Conservation (phyloP, 345 rosid species). For the Gossypium rotundifolium region DNA sequence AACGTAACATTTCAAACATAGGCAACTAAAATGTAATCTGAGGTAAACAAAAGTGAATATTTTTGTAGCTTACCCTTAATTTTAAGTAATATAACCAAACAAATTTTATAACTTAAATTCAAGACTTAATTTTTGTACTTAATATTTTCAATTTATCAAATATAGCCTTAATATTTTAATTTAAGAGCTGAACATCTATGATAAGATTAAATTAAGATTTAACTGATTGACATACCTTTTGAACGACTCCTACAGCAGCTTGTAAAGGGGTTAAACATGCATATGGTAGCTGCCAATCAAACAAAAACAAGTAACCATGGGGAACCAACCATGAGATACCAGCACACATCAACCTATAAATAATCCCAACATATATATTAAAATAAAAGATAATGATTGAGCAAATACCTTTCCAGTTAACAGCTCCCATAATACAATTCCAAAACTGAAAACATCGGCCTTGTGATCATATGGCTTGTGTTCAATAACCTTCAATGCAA, state of each 20-base stretch:
- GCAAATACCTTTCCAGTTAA: conserved; percentile 78
- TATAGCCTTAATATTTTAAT: not conserved
- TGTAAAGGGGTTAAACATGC: conserved; percentile 89
- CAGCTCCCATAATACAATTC: conserved; percentile 85
- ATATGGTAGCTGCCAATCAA: conserved; percentile 76
- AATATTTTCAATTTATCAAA: too few relatives aligned
- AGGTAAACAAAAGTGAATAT: too few relatives aligned
- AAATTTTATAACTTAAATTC: too few relatives aligned
- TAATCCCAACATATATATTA: not conserved
- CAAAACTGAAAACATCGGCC: conserved; percentile 94
- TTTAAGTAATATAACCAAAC: too few relatives aligned
- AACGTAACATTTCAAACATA: too few relatives aligned
- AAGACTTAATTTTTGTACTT: too few relatives aligned
- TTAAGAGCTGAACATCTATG: not conserved
- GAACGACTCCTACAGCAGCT: conserved; percentile 97
- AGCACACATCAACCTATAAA: not conserved
- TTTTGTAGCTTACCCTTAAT: too few relatives aligned
- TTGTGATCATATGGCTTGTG: conserved; percentile 98
- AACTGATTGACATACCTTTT: conserved; percentile 48
- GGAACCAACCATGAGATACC: not conserved
- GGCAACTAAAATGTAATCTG: too few relatives aligned
- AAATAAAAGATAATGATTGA: not conserved
- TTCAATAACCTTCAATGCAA: conserved; percentile 69
- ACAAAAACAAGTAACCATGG: conserved; percentile 9
- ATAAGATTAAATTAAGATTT: not conserved